Conservation (phyloP, 1,284 basidiomycete species). For the Apiotrichum laibachii region DNA sequence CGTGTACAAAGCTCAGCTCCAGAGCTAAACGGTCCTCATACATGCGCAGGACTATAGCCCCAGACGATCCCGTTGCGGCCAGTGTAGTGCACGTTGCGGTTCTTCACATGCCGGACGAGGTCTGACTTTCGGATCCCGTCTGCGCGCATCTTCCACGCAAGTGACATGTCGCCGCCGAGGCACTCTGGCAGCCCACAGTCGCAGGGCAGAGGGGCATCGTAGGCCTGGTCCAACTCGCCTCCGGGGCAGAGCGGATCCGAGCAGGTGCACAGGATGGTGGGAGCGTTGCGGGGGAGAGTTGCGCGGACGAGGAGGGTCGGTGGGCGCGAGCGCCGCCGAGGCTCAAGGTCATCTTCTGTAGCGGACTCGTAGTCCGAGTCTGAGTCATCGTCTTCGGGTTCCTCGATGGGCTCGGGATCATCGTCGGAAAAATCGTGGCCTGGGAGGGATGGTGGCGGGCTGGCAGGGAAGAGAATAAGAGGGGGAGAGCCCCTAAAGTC, state of each 20-base stretch:
- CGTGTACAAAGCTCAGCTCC: too few relatives aligned
- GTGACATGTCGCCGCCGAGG: conserved; percentile 1
- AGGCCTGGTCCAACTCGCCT: conserved; percentile 1
- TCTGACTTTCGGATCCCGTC: conserved; percentile 1
- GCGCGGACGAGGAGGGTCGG: not conserved
- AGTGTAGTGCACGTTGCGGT: not conserved
- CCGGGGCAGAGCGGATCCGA: conserved; percentile 1
- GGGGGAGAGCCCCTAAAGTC: not conserved
- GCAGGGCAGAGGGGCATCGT: conserved; percentile 1
- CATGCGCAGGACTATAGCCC: not conserved
- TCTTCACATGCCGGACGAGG: not conserved
- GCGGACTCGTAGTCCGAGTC: conserved; percentile 1
- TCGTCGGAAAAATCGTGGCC: not conserved
- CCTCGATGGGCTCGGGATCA: not conserved
- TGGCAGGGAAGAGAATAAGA: not conserved
- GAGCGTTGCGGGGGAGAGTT: not conserved
- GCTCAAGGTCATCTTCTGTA: not conserved
- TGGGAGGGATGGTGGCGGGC: not conserved
- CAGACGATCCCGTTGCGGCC: not conserved
- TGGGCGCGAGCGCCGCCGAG: not conserved
- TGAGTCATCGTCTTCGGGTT: not conserved
- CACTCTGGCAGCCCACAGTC: conserved; percentile 1
- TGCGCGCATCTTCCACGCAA: conserved; percentile 4
- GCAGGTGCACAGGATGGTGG: not conserved
- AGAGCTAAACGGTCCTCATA: not conserved